Percentiles rank a stretch among this genome's conserved stretches.
Conservation (phyloP, 2,329 filamentous ascomycete species). For the Emydomyces testavorans region DNA sequence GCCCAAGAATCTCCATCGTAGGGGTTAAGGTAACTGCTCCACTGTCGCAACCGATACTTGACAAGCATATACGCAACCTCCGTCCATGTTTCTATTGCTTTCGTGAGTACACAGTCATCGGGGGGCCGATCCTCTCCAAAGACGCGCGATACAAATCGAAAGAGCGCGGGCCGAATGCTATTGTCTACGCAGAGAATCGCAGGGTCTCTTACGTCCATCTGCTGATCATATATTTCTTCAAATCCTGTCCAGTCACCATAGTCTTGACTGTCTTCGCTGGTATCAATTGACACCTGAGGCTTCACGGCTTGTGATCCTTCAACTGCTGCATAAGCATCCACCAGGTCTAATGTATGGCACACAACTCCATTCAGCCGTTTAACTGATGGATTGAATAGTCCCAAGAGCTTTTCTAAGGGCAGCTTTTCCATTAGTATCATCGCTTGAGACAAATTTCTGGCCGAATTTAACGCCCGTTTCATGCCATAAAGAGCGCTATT, state of each 20-base stretch:
- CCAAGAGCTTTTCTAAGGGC: constrained; percentile 38
- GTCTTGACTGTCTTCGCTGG: constrained; percentile 53
- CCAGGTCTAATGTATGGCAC: constrained; percentile 39
- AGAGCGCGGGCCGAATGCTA: constrained; percentile 40
- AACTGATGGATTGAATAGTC: constrained; percentile 42
- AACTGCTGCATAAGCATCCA: constrained; percentile 33
- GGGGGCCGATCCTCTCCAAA: constrained; percentile 48
- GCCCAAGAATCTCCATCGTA: constrained; percentile 44
- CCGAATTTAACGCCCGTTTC: constrained; percentile 37
- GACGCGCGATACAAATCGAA: constrained; percentile 47
- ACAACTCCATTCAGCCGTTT: constrained; percentile 37
- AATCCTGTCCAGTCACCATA: constrained; percentile 50
- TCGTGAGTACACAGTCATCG: constrained; percentile 44
- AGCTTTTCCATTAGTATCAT: constrained; percentile 35
- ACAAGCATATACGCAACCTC: constrained; percentile 40
- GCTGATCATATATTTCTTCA: constrained; percentile 35
- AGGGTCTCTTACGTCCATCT: constrained; percentile 19
- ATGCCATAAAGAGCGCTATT: constrained; percentile 43
- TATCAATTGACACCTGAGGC: constrained; percentile 17
- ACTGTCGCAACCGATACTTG: constrained; percentile 37
- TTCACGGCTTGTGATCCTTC: constrained; percentile 19
- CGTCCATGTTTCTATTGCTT: constrained; percentile 46
- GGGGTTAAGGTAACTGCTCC: constrained; percentile 45
- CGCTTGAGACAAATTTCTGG: constrained; percentile 32
- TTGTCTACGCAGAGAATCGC: constrained; percentile 30